Conservation (phyloP, 331 rosid species). For the Arachis monticola region DNA sequence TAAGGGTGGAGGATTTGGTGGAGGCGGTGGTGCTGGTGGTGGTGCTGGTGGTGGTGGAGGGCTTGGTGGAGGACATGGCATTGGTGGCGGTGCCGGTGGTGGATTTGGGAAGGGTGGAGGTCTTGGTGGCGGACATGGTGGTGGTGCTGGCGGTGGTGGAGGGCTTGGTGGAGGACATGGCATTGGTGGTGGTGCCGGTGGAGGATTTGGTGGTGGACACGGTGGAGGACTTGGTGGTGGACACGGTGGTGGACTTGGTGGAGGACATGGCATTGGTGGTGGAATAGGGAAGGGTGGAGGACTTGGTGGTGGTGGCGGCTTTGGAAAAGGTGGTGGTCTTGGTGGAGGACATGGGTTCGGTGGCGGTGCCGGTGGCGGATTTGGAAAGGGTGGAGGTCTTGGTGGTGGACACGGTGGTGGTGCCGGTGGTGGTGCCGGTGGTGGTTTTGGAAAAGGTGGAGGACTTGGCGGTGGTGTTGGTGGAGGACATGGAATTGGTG, state of each 20-base stretch:
- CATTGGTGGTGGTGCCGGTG: conserved; percentile 29
- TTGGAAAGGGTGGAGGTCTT: conserved; percentile 31
- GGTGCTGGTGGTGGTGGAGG: conserved; percentile 28
- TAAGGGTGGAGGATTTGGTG: conserved; percentile 33
- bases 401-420: conserved; percentile 36
- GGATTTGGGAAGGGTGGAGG: conserved; percentile 37
- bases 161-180: conserved; percentile 29
- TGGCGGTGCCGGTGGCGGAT: conserved; percentile 35
- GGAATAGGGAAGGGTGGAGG: neutral
- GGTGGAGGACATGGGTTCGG: conserved; percentile 30
- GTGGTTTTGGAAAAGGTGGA: conserved; percentile 26
- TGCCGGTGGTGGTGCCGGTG: conserved; percentile 33
- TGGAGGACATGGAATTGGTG: neutral
- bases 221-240: conserved; percentile 37
- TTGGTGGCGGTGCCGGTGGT: conserved; percentile 25
- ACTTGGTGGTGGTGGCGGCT: conserved; percentile 36
- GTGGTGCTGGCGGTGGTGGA: conserved; percentile 22
- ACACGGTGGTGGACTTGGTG: conserved; percentile 15
- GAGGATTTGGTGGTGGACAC: conserved; percentile 15
- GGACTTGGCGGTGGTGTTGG: conserved; percentile 39
- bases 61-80: conserved; percentile 32
- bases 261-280: conserved; percentile 27
- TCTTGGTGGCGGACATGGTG: conserved; percentile 31
- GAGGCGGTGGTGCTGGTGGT: conserved; percentile 38
- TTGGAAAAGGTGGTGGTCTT: conserved; percentile 31